Base-by-base conservation (phyloP, 805 yeast species). In the Cyberlindnera veronae region DNA sequence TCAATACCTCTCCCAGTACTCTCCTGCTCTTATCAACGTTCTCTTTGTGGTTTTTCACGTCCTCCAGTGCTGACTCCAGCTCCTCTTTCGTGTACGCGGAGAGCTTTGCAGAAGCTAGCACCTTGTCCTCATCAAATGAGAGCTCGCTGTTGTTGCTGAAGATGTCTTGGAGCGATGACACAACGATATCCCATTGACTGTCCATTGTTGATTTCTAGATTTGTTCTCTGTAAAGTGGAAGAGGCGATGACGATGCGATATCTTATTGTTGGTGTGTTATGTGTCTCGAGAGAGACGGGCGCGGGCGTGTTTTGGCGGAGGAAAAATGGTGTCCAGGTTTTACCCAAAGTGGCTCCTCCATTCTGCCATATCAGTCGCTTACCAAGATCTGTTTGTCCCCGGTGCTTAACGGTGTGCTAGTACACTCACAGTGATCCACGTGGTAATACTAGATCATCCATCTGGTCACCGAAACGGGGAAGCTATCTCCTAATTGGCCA, bases 171-270 rank as follows among this genome's bases (percentile, higher is more conserved):
- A 83, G 62, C 2, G 84, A 78, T 6, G 87, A 71, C 3, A 79
- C 65, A 6, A 80, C 80, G 22, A 74, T 71, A 50, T 79, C 84
- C 91, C 91, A 83, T 50, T 76, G 72, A 1, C 82, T 78, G 19
- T 76, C 81, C 68, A 75, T 72, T 40, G 2, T 38, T n/a, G n/a
- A n/a, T n/a, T n/a, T n/a, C n/a, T n/a, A n/a, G n/a, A n/a, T n/a
- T n/a, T n/a, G n/a, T n/a, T n/a, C n/a, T n/a, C n/a, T n/a, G n/a
- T n/a, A n/a, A n/a, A n/a, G n/a, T n/a, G n/a, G n/a, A n/a, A n/a
- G n/a, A n/a, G n/a, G n/a, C n/a, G n/a, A n/a, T n/a, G n/a, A n/a
- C n/a, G n/a, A n/a, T n/a, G n/a, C n/a, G n/a, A n/a, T n/a, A n/a
- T n/a, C n/a, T 14, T 18, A 14, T 13, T 6, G 22, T 22, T 23